These are phyloP conservation scores for Termitomyces sp. DNA, from an alignment of 768 basidiomycete species.

Conservation along the genomic window DNA sequence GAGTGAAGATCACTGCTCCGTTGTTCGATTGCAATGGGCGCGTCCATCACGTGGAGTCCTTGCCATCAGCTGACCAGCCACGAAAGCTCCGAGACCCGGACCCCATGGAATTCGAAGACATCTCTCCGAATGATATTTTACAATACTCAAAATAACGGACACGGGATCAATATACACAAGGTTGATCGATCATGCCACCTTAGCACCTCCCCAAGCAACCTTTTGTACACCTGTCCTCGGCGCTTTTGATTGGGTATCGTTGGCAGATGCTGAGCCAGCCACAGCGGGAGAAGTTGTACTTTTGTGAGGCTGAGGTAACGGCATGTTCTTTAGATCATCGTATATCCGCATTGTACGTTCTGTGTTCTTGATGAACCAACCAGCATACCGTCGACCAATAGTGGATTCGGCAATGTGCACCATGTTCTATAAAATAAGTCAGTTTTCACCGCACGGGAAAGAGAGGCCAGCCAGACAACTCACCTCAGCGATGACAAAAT, in stretches of 20 bases:
- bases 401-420: constrained; percentile 95
- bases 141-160: neutral
- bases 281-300: constrained; percentile 16
- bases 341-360: constrained; percentile 86
- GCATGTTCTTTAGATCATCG: constrained; percentile 63
- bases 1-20: constrained; percentile 6
- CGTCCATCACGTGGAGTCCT: constrained; percentile 12
- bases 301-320: constrained; percentile 35
- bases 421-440: constrained; percentile 64
- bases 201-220: constrained; percentile 57
- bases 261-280: constrained; percentile 20
- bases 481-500: constrained; percentile 93
- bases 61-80: constrained; percentile 1
- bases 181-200: constrained; percentile 21
- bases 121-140: neutral
- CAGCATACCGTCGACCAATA: constrained; percentile 87
- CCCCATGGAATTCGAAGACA: neutral
- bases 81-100: too few relatives aligned
- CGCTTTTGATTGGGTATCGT: constrained; percentile 18
- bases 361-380: constrained; percentile 96
- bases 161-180: neutral
- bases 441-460: neutral
- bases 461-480: constrained; percentile 18
- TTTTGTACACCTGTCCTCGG: constrained; percentile 43
- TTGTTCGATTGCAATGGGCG: neutral